A percentile compares a stretch with the other conserved stretches of the same genome.
Evolutionary conservation across 306 rosid genomes (phyloP).

Genomic region (Sophora flavescens): DNA sequence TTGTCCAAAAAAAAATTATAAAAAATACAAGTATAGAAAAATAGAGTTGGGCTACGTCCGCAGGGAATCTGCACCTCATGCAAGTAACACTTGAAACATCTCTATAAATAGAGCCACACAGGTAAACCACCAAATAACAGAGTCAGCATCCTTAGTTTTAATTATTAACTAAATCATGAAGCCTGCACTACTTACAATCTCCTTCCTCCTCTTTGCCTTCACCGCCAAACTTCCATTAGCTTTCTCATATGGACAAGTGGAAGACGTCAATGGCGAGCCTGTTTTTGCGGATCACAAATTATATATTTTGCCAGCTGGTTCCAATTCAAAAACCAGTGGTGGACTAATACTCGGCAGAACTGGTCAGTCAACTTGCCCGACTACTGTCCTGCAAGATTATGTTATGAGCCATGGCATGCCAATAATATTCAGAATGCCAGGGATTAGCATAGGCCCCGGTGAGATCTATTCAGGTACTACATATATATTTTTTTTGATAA

Average conservation of each 20-base stretch:
- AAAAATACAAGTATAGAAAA: too few relatives aligned
- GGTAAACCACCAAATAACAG: too few relatives aligned
- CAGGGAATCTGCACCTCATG: too few relatives aligned
- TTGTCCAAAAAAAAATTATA: too few relatives aligned
- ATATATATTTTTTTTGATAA: too few relatives aligned
- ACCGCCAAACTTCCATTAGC: not conserved
- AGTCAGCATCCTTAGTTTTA: too few relatives aligned
- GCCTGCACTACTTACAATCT: not conserved
- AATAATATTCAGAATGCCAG: not conserved
- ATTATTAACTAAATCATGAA: not conserved
- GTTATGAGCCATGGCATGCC: not conserved
- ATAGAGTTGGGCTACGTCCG: too few relatives aligned
- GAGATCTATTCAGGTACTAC: not conserved
- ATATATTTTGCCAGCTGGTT: not conserved
- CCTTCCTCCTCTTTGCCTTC: slow-evolving; percentile 25
- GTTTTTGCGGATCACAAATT: not conserved
- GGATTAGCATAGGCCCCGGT: not conserved
- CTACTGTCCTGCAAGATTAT: slow-evolving; percentile 10
- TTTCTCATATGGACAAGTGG: not conserved
- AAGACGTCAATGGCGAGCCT: not conserved
- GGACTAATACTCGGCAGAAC: not conserved
- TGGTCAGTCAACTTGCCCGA: not conserved
- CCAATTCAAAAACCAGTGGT: not conserved
- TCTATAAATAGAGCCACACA: too few relatives aligned
- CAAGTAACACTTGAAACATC: too few relatives aligned